Conservation (phyloP, 805 yeast genomes). For the Sugiyamaella floridensis region DNA sequence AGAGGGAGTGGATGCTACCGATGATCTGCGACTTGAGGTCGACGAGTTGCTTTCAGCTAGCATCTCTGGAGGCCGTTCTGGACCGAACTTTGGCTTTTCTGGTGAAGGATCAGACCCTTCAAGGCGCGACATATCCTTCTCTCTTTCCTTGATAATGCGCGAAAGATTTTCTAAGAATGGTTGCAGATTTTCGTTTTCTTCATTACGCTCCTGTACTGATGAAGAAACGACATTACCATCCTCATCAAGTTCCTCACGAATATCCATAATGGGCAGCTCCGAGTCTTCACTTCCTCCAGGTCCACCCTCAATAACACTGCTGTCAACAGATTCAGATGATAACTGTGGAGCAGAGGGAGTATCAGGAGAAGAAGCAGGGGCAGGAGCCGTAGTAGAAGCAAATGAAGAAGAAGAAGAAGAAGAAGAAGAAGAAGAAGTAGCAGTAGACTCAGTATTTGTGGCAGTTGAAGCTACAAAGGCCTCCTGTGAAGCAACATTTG, state of each 20-base stretch:
- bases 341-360: background rate
- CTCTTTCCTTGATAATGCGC: conserved; percentile 8
- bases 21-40: background rate
- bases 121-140: background rate
- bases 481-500: background rate
- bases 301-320: background rate
- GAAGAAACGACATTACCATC: conserved; percentile 59
- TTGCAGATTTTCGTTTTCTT: conserved; percentile 8
- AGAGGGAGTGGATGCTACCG: background rate
- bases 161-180: conserved; percentile 8
- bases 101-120: background rate
- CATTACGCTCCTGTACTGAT: conserved; percentile 32
- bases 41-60: background rate
- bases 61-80: conserved; percentile 7
- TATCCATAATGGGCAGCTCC: conserved; percentile 69
- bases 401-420: background rate
- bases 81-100: conserved; percentile 7
- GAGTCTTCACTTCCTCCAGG: too few relatives aligned
- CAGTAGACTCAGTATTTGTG: background rate
- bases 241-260: conserved; percentile 77
- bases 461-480: background rate
- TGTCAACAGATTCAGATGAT: background rate
- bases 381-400: background rate
- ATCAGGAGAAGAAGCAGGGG: background rate
- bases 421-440: background rate